These are phyloP conservation scores for Aspergillus carlsbadensis DNA, from an alignment of 495 filamentous ascomycete species.

Conservation along the genomic window DNA sequence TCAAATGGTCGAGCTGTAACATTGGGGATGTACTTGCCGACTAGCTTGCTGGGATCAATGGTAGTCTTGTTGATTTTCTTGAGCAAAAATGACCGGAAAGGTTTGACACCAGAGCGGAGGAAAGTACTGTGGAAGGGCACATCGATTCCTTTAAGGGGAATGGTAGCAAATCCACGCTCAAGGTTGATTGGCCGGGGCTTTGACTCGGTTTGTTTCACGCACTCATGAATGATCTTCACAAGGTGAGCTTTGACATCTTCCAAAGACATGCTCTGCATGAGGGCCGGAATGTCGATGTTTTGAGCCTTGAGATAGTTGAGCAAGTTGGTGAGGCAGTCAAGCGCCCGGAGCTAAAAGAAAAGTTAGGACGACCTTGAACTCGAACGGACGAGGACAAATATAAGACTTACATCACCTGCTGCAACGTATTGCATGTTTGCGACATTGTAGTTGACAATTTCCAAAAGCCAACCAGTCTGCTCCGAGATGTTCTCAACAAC, in stretches of 20 bases:
- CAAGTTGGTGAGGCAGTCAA: conserved; percentile 89
- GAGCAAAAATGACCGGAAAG: conserved; percentile 92
- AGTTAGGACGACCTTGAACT: conserved; percentile 23
- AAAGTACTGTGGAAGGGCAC: conserved; percentile 99
- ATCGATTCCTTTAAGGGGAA: conserved; percentile 94
- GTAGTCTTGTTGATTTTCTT: conserved; percentile 99
- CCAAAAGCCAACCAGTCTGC: conserved; percentile 89
- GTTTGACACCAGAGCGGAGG: conserved; percentile 95
- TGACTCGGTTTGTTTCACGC: conserved; percentile 76
- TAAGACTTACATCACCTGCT: conserved; percentile 72
- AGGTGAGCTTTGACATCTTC: conserved; percentile 81
- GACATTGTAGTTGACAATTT: conserved; percentile 99
- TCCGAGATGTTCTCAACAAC: conserved; percentile 91
- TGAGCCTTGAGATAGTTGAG: conserved; percentile 93
- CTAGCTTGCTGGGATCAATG: conserved; percentile 91
- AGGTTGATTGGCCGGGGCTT: conserved; percentile 88
- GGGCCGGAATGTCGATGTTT: conserved; percentile 91
- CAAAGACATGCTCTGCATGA: conserved; percentile 80
- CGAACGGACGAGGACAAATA: not conserved
- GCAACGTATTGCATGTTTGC: conserved; percentile 98
- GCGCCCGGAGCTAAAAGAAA: conserved; percentile 65
- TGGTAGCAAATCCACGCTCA: conserved; percentile 93
- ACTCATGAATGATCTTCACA: conserved; percentile 80
- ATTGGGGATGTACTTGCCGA: conserved; percentile 99
- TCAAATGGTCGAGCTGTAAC: conserved; percentile 95